Conservation (phyloP, 108 stramenopile species). For the Nitzschia sp. region DNA sequence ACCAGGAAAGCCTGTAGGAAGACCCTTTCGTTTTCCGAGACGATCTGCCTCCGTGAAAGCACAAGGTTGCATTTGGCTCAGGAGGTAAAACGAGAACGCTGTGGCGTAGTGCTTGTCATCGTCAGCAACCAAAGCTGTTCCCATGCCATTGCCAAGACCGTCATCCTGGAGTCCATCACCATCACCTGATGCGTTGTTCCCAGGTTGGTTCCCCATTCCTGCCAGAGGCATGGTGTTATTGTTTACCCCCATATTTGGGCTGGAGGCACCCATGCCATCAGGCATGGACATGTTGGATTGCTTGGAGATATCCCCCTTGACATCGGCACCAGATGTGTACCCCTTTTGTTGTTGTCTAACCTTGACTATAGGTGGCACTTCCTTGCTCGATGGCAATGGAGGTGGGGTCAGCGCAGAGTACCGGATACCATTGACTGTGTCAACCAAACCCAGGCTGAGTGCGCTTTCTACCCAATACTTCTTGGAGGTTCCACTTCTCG, state of each 20-base stretch:
- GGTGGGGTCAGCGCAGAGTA: slow-evolving; percentile 42
- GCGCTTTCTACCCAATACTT: slow-evolving; percentile 80
- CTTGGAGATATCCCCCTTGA: not conserved
- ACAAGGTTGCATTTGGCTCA: slow-evolving; percentile 80
- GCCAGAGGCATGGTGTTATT: not conserved
- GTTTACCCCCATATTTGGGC: not conserved
- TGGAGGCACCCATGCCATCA: not conserved
- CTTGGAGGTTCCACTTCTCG: slow-evolving; percentile 80
- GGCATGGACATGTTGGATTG: not conserved
- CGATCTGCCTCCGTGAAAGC: slow-evolving; percentile 80
- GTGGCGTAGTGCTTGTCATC: slow-evolving; percentile 75
- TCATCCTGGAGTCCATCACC: slow-evolving; percentile 3
- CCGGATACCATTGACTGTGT: slow-evolving; percentile 76
- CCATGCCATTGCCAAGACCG: not conserved
- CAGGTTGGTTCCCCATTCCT: too few species aligned
- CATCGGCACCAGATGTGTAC: not conserved
- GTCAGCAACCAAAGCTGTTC: slow-evolving; percentile 39
- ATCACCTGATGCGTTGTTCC: not conserved
- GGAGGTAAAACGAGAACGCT: slow-evolving; percentile 68
- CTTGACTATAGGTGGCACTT: not conserved
- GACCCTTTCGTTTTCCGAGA: slow-evolving; percentile 72
- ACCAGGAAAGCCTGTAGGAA: slow-evolving; percentile 73
- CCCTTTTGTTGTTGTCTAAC: too few species aligned
- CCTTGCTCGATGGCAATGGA: slow-evolving; percentile 14
- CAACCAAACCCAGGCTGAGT: slow-evolving; percentile 66